A percentile compares a stretch with the other conserved stretches of the same genome.
phyloP scores from a whole-genome alignment of 768 basidiomycete species.

The Hemileccinum impolitum region DNA sequence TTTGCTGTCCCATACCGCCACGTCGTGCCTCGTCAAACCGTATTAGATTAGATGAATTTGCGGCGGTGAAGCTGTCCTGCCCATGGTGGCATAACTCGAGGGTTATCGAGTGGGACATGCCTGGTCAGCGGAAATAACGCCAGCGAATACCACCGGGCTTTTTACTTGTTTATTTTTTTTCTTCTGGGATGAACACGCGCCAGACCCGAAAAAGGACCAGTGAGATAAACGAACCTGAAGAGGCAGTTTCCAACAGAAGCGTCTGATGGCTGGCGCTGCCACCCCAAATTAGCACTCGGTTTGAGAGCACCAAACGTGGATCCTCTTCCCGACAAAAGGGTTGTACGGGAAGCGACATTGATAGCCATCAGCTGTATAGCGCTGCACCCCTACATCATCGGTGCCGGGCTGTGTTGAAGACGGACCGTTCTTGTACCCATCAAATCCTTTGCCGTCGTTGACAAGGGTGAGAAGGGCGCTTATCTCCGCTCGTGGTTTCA shows the following conservation, averaged over 20 bases:
- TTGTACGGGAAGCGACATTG: background rate
- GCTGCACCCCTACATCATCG: conserved; percentile 7
- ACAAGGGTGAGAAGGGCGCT: conserved; percentile 7
- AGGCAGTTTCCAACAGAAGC: conserved; percentile 30
- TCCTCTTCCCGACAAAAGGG: background rate
- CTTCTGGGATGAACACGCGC: conserved; percentile 7
- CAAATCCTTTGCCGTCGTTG: background rate
- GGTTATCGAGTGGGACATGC: conserved; percentile 3
- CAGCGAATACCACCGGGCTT: background rate
- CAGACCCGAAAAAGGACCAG: conserved; percentile 7
- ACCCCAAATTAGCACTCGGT: conserved; percentile 15
- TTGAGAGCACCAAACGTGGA: conserved; percentile 24
- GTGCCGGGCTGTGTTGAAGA: conserved; percentile 23
- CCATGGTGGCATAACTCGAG: background rate
- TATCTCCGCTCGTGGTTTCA: conserved; percentile 9
- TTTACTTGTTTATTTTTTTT: background rate
- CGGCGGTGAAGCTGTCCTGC: background rate
- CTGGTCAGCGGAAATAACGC: background rate
- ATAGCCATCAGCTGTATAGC: conserved; percentile 11
- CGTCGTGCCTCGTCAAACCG: background rate
- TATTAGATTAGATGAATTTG: background rate
- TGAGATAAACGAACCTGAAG: conserved; percentile 19
- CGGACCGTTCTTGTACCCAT: no score
- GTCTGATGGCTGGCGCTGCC: conserved; percentile 21
- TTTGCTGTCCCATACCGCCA: conserved; percentile 5